Evolutionary conservation across 768 basidiomycete genomes (phyloP), one percentile per base, ranked within the genome.

Genomic region (Asterophora lycoperdoides): DNA sequence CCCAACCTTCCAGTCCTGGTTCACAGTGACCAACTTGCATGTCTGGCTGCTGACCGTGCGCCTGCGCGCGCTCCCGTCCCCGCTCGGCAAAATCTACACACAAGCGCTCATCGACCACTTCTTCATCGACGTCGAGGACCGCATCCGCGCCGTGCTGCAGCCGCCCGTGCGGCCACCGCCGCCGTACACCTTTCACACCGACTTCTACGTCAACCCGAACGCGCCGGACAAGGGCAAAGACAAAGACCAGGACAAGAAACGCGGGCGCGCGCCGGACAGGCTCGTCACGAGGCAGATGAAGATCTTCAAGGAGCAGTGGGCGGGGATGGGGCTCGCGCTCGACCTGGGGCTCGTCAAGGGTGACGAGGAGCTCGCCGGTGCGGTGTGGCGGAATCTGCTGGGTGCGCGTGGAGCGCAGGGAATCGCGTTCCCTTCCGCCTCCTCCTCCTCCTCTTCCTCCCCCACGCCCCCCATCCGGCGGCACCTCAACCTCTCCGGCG

Each of bases 1-100:
- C 8, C 86, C 86, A 10, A 96, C 95, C 0, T 96, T 95, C 67
- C 94, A 97, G 60, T 90, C 95, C 13, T 97, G 93, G 89, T 97
- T 97, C 69, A 90, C 89, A 4, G 70, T 96, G 43, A 91, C 91
- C 23, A 93, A 94, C 55, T 75, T 97, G 23, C 93, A 98, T 67
- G 73, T 97, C 41, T 94, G 93, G 87, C 74, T 97, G 56, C 80
- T 94, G 42, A 86, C 86, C 14, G 87, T 89, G 45, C 87, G 94
- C 18, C 77, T 96, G 8, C 90, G 95, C 17, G 82, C 89, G 0
- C 80, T 97, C 9, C 92, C 85, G 2, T 61, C 23, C 6, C 23
- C 23, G 6, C 23, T 86, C 45, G 89, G 87, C 18, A 69, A 70
- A 56, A 63, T 77, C 51, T 88, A 87, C 69, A 76, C 86, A 55